A percentile compares a stretch with the other conserved stretches of the same genome.
Conservation (phyloP, 2,329 filamentous ascomycete genomes). For the Pleomassaria siparia region DNA sequence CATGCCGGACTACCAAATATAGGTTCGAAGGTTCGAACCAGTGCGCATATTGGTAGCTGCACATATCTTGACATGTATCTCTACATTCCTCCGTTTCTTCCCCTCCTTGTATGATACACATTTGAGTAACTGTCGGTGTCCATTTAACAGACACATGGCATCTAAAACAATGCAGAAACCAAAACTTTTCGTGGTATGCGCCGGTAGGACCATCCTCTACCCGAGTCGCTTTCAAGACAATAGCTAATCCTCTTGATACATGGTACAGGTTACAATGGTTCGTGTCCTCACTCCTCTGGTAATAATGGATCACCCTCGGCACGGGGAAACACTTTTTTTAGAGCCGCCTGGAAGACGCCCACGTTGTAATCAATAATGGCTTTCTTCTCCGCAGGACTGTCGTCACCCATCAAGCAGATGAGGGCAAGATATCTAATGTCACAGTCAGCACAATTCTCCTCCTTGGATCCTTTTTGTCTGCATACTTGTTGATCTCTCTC, state of each 20-base stretch:
- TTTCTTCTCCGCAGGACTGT: slow-evolving; percentile 79
- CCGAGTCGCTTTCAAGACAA: too few species aligned
- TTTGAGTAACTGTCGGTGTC: too few species aligned
- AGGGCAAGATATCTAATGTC: slow-evolving; percentile 69
- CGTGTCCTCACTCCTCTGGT: not conserved
- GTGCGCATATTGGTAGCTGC: too few species aligned
- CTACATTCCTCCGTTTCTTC: not conserved
- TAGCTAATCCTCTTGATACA: not conserved
- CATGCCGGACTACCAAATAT: too few species aligned
- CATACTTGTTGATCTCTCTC: slow-evolving; percentile 67
- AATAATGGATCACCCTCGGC: slow-evolving; percentile 31
- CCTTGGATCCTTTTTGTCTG: not conserved
- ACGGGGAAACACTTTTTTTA: slow-evolving; percentile 73
- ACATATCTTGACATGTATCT: too few species aligned
- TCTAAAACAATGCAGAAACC: too few species aligned
- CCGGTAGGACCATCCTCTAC: too few species aligned
- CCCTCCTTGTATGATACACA: not conserved
- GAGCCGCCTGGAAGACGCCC: slow-evolving; percentile 74
- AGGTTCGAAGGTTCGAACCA: too few species aligned
- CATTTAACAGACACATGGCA: too few species aligned
- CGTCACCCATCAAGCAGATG: slow-evolving; percentile 83
- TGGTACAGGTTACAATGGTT: not conserved
- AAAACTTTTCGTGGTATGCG: not conserved
- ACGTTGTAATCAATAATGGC: slow-evolving; percentile 86
- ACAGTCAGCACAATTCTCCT: not conserved